phyloP scores from a whole-genome alignment of 139 green algal genomes.

The Ostreobium quekettii region DNA sequence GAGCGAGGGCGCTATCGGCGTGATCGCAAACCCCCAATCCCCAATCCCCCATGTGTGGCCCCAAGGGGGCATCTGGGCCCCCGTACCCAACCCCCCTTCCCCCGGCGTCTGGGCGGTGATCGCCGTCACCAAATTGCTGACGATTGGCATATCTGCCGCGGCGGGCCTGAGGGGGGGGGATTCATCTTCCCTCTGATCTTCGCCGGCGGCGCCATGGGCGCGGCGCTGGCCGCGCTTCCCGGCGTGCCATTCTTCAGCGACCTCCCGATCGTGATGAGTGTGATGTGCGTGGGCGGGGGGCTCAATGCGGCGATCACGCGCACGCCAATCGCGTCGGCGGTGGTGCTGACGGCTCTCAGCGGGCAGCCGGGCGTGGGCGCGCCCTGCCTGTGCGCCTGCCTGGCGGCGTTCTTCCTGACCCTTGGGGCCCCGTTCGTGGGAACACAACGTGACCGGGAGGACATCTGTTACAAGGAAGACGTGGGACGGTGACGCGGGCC shows the following conservation, averaged over 20 bases:
- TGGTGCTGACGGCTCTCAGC: conserved; percentile 32
- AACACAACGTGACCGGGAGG: conserved; percentile 28
- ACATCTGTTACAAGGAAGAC: no score
- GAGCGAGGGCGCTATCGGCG: conserved; percentile 39
- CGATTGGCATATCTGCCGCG: conserved; percentile 33
- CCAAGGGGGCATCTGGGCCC: conserved; percentile 25
- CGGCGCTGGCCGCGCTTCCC: conserved; percentile 15
- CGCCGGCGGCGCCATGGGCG: conserved; percentile 27
- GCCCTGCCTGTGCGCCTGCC: conserved; percentile 25
- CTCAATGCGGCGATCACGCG: conserved; percentile 36
- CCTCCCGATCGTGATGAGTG: conserved; percentile 26
- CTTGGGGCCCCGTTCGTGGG: conserved; percentile 30
- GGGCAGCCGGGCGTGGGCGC: conserved; percentile 22
- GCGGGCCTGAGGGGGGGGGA: conserved; percentile 33
- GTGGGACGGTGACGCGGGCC: no score
- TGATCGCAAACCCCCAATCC: conserved; percentile 20
- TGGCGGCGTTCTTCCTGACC: conserved; percentile 34
- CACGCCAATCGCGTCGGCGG: conserved; percentile 31
- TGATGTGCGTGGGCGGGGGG: conserved; percentile 30
- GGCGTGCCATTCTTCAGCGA: conserved; percentile 24
- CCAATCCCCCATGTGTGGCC: conserved; percentile 41
- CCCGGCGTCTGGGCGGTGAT: conserved; percentile 29
- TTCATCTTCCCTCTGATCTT: conserved; percentile 47
- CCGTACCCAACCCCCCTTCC: no score
- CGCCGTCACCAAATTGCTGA: conserved; percentile 29